Percentiles rank a stretch among this genome's conserved stretches.
These are phyloP conservation scores for Daldinia childiae DNA, from an alignment of 495 filamentous ascomycete genomes.

Conservation along the genomic window DNA sequence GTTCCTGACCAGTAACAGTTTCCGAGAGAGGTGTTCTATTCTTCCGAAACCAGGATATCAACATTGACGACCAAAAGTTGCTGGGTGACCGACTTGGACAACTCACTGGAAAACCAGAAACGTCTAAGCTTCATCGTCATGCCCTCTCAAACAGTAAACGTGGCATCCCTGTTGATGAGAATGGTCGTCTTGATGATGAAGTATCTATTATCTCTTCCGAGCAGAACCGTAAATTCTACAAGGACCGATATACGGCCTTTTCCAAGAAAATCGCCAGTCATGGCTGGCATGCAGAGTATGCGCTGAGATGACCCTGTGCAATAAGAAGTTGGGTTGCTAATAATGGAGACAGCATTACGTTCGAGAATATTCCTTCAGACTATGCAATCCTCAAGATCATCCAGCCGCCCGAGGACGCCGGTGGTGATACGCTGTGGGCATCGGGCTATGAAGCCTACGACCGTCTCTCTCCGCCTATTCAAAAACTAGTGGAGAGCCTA, in stretches of 20 bases:
- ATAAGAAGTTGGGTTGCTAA: neutral
- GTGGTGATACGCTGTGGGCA: slow-evolving; percentile 75
- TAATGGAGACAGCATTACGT: slow-evolving; percentile 61
- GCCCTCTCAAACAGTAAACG: slow-evolving; percentile 68
- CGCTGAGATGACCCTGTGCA: neutral
- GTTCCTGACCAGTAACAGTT: slow-evolving; percentile 58
- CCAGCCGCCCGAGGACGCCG: slow-evolving; percentile 64
- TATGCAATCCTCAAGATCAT: slow-evolving; percentile 69
- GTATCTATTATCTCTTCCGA: slow-evolving; percentile 74
- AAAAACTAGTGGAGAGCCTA: slow-evolving; percentile 70
- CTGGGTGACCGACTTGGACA: slow-evolving; percentile 72
- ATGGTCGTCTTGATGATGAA: slow-evolving; percentile 70
- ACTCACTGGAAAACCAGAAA: slow-evolving; percentile 72
- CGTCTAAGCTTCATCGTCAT: slow-evolving; percentile 64
- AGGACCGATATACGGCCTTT: slow-evolving; percentile 62
- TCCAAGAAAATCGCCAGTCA: slow-evolving; percentile 53
- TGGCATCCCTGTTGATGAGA: slow-evolving; percentile 56
- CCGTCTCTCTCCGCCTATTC: slow-evolving; percentile 67
- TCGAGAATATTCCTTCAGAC: slow-evolving; percentile 69
- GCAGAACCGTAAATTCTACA: slow-evolving; percentile 69
- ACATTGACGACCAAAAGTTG: slow-evolving; percentile 67
- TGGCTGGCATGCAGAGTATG: slow-evolving; percentile 53
- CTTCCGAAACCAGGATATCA: slow-evolving; percentile 75
- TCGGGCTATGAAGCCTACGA: slow-evolving; percentile 78
- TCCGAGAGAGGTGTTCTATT: slow-evolving; percentile 79